Evolutionary conservation across 352 stramenopile species (phyloP), one percentile per base, ranked within the genome.

Genomic region (Pythium sp.): DNA sequence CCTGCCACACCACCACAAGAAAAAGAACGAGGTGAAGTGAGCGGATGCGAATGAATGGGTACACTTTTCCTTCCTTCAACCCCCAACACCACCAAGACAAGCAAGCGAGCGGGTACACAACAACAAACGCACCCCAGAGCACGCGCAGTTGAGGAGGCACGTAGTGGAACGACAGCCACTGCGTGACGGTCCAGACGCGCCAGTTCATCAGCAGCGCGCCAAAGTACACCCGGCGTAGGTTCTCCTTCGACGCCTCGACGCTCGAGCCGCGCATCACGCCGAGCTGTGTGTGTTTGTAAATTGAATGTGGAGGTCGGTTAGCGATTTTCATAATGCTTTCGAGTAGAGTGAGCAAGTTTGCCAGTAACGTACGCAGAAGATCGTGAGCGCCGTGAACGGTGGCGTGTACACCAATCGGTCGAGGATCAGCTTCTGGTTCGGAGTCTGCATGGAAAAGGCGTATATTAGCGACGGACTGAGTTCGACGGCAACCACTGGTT

Each of bases 141-240:
- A 92, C 84, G n/a, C 82, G 82, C 51, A 89, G 64, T 2, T 88
- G 82, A 53, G 82, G 79, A 36, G 82, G 82, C n/a, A 91, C 73
- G 74, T 88, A 89, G 66, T 91, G 74, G 79, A 91, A 91, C 32
- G 82, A 91, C 8, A 91, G 65, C 80, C 80, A 91, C 71, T 91
- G 82, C 28, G 80, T 91, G 28, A 87, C 30, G 12, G 81, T 91
- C 82, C 80, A 89, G 58, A 91, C 80, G 64, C 79, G 77, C 79
- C 78, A 88, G 70, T 91, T 91, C 82, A 91, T 91, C 43, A 80
- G 60, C 67, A 91, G 68, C 1, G 79, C 81, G n/a, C 69, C 69
- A 64, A 69, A 71, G 67, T 84, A 91, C 46, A 87, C 80, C 28
- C 72, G 72, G 54, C 59, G 68, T 12, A 89, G 65, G 26, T 81